These are phyloP conservation scores for Candida wancherniae DNA, from an alignment of 805 yeast species.

Conservation along the genomic window DNA sequence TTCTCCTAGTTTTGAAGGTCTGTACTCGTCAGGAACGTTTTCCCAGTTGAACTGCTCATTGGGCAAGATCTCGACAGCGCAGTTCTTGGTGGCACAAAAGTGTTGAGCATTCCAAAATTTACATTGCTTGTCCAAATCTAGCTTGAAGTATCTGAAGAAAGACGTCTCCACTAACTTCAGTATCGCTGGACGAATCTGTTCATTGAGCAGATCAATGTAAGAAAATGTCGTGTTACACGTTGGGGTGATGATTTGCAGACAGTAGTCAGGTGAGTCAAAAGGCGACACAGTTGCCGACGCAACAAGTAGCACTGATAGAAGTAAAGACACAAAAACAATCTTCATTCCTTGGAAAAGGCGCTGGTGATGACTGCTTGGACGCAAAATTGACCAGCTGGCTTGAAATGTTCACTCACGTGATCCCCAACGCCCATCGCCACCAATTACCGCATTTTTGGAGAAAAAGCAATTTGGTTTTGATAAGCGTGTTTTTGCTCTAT, in stretches of 20 bases:
- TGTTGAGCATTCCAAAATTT: conserved; percentile 83
- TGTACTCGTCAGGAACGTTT: conserved; percentile 58
- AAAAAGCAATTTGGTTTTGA: too few species aligned
- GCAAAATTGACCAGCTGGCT: too few species aligned
- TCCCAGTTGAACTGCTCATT: conserved; percentile 67
- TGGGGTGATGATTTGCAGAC: conserved; percentile 41
- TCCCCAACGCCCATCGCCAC: too few species aligned
- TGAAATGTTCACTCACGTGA: too few species aligned
- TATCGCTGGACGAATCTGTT: conserved; percentile 44
- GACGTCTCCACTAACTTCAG: conserved; percentile 60
- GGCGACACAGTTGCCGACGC: conserved; percentile 22
- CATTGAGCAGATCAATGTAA: conserved; percentile 37
- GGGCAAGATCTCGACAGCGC: conserved; percentile 74
- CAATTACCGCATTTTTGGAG: too few species aligned
- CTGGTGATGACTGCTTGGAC: too few species aligned
- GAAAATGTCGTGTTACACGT: conserved; percentile 43
- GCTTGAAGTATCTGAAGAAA: conserved; percentile 82
- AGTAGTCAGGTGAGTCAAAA: conserved; percentile 40
- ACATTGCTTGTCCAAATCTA: conserved; percentile 78
- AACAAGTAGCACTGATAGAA: conserved; percentile 5
- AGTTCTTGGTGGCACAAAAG: conserved; percentile 79
- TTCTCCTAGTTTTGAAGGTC: conserved; percentile 64
- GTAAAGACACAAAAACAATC: conserved; percentile 3
- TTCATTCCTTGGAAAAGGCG: too few species aligned
- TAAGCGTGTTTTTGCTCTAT: too few species aligned